Evolutionary conservation across 352 stramenopile genomes (phyloP).

Genomic region (Pythium apleroticum): DNA sequence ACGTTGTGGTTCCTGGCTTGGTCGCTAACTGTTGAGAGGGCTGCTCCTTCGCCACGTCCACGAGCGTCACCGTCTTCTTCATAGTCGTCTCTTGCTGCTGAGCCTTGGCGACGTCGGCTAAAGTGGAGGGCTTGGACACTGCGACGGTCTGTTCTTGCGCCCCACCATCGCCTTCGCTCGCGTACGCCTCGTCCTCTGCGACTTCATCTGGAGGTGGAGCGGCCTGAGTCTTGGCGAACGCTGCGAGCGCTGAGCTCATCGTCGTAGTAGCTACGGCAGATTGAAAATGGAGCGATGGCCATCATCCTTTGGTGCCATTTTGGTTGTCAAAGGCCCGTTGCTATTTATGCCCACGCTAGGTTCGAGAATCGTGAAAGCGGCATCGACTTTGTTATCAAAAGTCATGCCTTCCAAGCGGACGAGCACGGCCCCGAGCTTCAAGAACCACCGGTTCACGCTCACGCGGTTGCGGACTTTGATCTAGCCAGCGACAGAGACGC

Average conservation of each 20-base stretch:
- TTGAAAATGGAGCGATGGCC: not conserved
- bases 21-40: too few species aligned
- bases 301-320: not conserved
- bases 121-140: not conserved
- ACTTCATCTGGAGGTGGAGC: not conserved
- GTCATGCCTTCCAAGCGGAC: not conserved
- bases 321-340: not conserved
- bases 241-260: slow-evolving; percentile 28
- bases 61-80: slow-evolving; percentile 21
- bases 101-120: slow-evolving; percentile 5
- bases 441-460: not conserved
- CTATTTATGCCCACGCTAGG: not conserved
- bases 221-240: slow-evolving; percentile 18
- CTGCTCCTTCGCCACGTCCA: slow-evolving; percentile 38
- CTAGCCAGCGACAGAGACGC: not conserved
- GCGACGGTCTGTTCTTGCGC: not conserved
- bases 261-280: not conserved
- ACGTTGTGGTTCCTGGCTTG: slow-evolving; percentile 8
- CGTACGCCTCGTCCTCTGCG: slow-evolving; percentile 12
- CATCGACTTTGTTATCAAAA: not conserved
- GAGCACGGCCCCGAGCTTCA: not conserved
- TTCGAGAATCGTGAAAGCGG: not conserved
- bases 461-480: not conserved
- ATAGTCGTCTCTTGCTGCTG: slow-evolving; percentile 2
- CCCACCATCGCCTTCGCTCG: slow-evolving; percentile 4